Evolutionary conservation across 2,329 filamentous ascomycete genomes (phyloP).

Genomic region (Colletotrichum endophyticum): DNA sequence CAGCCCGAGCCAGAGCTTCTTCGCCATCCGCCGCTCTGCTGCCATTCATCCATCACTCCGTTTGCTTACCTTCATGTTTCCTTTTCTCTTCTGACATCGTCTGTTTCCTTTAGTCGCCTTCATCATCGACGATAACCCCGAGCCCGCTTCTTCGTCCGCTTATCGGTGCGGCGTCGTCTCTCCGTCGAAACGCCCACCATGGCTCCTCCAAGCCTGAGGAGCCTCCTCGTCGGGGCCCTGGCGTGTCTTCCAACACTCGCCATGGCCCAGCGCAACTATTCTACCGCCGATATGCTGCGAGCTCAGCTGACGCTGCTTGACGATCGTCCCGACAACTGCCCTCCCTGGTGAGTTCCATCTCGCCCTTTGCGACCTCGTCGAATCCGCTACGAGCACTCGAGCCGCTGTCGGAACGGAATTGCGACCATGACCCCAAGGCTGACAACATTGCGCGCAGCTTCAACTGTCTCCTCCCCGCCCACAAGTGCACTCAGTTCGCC

Average conservation of each 20-base stretch:
- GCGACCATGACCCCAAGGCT: constrained; percentile 11
- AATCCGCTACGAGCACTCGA: not conserved
- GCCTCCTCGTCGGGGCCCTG: constrained; percentile 44
- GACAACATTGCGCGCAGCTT: constrained; percentile 66
- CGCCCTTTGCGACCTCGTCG: constrained; percentile 24
- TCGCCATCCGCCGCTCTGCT: not conserved
- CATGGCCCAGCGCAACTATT: constrained; percentile 56
- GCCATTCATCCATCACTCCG: not conserved
- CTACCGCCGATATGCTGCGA: constrained; percentile 61
- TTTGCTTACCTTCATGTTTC: not conserved
- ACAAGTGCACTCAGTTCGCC: constrained; percentile 89
- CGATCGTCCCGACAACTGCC: constrained; percentile 77
- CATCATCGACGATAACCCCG: not conserved
- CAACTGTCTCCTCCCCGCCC: constrained; percentile 95
- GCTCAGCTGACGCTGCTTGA: constrained; percentile 74
- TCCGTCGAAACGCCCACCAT: constrained; percentile 30
- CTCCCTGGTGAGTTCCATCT: constrained; percentile 66
- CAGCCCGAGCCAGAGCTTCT: constrained; percentile 11
- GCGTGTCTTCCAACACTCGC: constrained; percentile 43
- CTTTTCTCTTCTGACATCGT: not conserved
- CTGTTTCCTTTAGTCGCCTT: not conserved
- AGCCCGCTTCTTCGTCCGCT: not conserved
- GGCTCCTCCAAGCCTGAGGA: constrained; percentile 41
- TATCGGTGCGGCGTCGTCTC: not conserved
- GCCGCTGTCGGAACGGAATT: not conserved